Base-by-base conservation (phyloP, 2,329 filamentous ascomycete genomes). In the Botryotinia globosa region DNA sequence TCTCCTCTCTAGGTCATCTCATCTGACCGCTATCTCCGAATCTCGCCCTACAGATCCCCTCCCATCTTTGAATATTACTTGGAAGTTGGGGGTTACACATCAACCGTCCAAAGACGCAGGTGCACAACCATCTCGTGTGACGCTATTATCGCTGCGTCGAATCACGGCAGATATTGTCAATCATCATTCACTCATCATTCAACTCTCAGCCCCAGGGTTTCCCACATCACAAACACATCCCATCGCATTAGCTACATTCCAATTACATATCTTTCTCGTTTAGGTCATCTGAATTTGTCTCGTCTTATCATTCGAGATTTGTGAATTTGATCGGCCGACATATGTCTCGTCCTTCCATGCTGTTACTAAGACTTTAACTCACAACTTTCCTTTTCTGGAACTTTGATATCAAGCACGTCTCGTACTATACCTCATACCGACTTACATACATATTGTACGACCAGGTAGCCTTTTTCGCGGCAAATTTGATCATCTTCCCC, bases 11-110 rank as follows among this genome's bases (percentile, higher is more conserved):
- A 42, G 22, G 2, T 64, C 18, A 44, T 37, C 56, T 48, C 68
- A 70, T 44, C 68, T 62, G 51, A 59, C 69, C 58, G 44, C 42
- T 29, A 51, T 48, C 69, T 48, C 56, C 69, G 29, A 29, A n/a
- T 34, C 22, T 48, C 56, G 39, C 56, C 51, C 42, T 34, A 39
- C 32, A 34, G n/a, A 54, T 39, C 25, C 37, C 8, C 64, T 54
- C 45, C 44, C 64, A 29, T 39, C 22, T 66, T 54, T 54, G 45
- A 54, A 39, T 22, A 7, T 29, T 66, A 16, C 32, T 66, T 39
- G 45, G 25, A 39, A 12, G 32, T 66, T 56, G 45, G 25, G 61
- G 22, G 32, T 66, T 56, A 54, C 32, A 51, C 32, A n/a, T 48
- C 29, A 66, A 37, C 25, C 34, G 25, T 25, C 37, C 32, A n/a